Base-by-base conservation (phyloP, 2,329 filamentous ascomycete genomes). In the Trichoderma oligosporum region DNA sequence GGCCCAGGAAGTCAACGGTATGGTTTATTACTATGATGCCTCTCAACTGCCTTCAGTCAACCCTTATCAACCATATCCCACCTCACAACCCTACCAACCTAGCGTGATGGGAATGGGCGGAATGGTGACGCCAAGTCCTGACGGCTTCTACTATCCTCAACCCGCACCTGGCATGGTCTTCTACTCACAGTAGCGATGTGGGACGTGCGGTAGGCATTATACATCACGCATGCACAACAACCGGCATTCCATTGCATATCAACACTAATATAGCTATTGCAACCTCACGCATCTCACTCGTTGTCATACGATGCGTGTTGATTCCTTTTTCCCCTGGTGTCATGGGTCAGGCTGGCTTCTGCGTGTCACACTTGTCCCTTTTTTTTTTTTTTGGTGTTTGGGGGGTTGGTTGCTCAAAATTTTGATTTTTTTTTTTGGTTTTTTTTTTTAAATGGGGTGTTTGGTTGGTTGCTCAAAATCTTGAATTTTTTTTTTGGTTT, bases 21-120 rank as follows among this genome's bases (percentile, higher is more conserved):
- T 95, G 82, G 91, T 96, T 1, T 97, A 96, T 72, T 99, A 96
- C 70, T 92, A 91, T 66, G 89, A 96, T 67, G 81, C 89, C 7
- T 81, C 85, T n/a, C 87, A 91, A 67, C 76, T 92, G 46, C 76
- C 83, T 24, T 74, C 81, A 1, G 75, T 82, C 61, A 69, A 75
- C 47, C 65, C 70, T 18, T 83, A 82, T 62, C 74, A 76, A 27
- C 57, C 73, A 1, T 82, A 80, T 61, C 75, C 78, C 56, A 67
- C 77, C 6, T 70, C 78, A 36, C 80, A 78, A 58, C 69, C 77
- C 56, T 89, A 85, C 65, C 76, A 77, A 56, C 69, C 76, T 16
- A 82, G 79, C 41, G 78, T 85, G 44, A 78, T 87, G 60, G 85
- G 85, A 41, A 90, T 92, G 82, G 86, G 85, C 61, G 87, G 88